Percentiles rank a stretch among this genome's conserved stretches.
Conservation (phyloP, 2,329 filamentous ascomycete genomes). For the Alternaria ventricosa region DNA sequence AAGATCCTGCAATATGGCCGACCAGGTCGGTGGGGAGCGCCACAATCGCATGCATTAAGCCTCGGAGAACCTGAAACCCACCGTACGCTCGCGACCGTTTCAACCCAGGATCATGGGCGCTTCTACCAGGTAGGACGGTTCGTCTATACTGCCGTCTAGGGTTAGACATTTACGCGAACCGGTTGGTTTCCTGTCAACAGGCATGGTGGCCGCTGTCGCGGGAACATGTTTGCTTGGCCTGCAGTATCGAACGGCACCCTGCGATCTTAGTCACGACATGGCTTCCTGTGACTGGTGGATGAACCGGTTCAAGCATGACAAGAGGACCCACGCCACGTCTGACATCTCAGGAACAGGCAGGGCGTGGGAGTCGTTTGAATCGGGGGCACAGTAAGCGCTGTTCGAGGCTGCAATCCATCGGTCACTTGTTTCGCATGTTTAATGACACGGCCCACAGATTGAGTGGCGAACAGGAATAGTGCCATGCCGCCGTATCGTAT, state of each 20-base stretch:
- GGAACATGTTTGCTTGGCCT: constrained; percentile 22
- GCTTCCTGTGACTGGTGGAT: constrained; percentile 36
- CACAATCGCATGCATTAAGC: constrained; percentile 29
- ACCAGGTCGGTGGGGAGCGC: constrained; percentile 19
- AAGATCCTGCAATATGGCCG: constrained; percentile 20
- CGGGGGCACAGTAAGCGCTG: constrained; percentile 27
- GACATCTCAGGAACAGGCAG: constrained; percentile 19
- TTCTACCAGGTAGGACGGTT: constrained; percentile 30
- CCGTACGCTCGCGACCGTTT: constrained; percentile 38
- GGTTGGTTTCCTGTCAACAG: constrained; percentile 16
- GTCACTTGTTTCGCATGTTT: constrained; percentile 44
- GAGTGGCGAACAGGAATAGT: constrained; percentile 18
- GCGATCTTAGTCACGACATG: constrained; percentile 15
- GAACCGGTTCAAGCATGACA: constrained; percentile 27
- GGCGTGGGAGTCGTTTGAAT: constrained; percentile 20
- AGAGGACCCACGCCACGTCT: constrained; percentile 26
- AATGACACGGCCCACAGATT: constrained; percentile 43
- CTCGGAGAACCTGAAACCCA: constrained; percentile 42
- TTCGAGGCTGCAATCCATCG: constrained; percentile 24
- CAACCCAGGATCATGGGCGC: constrained; percentile 41
- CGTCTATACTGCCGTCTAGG: constrained; percentile 24
- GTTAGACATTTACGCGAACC: constrained; percentile 19
- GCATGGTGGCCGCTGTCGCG: constrained; percentile 34
- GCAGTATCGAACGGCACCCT: constrained; percentile 26
- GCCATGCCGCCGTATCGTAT: constrained; percentile 19